Evolutionary conservation across 2,329 filamentous ascomycete genomes (phyloP).

Genomic region (Myriosclerotinia curreyana): DNA sequence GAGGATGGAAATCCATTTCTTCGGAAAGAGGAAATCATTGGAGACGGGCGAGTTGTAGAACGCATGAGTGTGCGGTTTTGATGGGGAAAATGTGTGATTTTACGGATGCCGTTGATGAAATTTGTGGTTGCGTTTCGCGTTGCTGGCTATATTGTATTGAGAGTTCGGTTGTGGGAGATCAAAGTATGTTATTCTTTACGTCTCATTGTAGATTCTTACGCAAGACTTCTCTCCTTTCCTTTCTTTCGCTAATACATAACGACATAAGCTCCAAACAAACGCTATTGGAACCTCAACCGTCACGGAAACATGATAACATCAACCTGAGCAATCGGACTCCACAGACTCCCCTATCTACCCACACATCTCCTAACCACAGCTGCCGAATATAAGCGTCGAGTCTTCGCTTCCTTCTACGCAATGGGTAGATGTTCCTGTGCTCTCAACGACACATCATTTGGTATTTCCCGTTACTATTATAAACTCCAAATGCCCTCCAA

Average conservation of each 20-base stretch:
- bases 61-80: conserved; percentile 37
- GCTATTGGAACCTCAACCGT: conserved; percentile 27
- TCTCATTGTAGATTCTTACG: neutral
- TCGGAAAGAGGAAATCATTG: conserved; percentile 29
- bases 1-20: conserved; percentile 36
- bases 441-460: conserved; percentile 34
- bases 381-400: conserved; percentile 34
- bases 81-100: conserved; percentile 25
- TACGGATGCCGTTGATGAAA: conserved; percentile 24
- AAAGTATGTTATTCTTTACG: neutral
- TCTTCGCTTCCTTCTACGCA: conserved; percentile 32
- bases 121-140: conserved; percentile 27
- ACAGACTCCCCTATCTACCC: conserved; percentile 31
- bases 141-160: conserved; percentile 1
- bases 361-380: conserved; percentile 29
- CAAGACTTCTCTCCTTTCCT: neutral
- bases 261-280: conserved; percentile 15
- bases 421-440: conserved; percentile 34
- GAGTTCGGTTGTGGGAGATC: conserved; percentile 5
- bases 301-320: conserved; percentile 34
- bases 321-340: conserved; percentile 32
- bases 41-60: conserved; percentile 35
- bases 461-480: conserved; percentile 33
- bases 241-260: neutral
- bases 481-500: conserved; percentile 32